Evolutionary conservation across 2,329 filamentous ascomycete genomes (phyloP).

Genomic region (Neoascochyta sp.): DNA sequence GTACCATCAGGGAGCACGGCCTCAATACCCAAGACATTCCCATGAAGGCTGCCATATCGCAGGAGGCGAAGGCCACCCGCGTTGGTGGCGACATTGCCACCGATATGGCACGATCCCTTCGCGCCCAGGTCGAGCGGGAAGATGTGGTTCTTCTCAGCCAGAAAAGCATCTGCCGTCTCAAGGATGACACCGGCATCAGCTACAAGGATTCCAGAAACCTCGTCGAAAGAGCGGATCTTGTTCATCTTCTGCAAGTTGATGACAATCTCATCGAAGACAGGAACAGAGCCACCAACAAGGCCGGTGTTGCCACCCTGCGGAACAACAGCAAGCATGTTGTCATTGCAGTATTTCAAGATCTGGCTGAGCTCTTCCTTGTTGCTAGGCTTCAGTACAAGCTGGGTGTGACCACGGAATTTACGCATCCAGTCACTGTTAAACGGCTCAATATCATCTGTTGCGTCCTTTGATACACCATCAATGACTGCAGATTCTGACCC

Average conservation of each 20-base stretch:
- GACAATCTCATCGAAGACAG: slow-evolving; percentile 97
- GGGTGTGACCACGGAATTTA: slow-evolving; percentile 90
- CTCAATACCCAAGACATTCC: slow-evolving; percentile 86
- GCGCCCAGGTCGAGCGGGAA: slow-evolving; percentile 97
- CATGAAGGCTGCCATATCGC: slow-evolving; percentile 91
- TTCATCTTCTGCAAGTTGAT: slow-evolving; percentile 90
- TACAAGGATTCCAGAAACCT: slow-evolving; percentile 85
- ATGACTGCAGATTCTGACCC: slow-evolving; percentile 75
- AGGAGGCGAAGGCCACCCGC: slow-evolving; percentile 86
- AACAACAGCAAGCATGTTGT: slow-evolving; percentile 85
- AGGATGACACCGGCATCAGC: slow-evolving; percentile 89
- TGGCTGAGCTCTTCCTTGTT: slow-evolving; percentile 85
- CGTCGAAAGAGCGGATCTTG: slow-evolving; percentile 84
- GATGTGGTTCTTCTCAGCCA: slow-evolving; percentile 79
- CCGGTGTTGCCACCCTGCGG: slow-evolving; percentile 97
- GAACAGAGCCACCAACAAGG: slow-evolving; percentile 89
- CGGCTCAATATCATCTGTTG: slow-evolving; percentile 74
- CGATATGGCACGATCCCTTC: slow-evolving; percentile 94
- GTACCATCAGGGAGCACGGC: slow-evolving; percentile 92
- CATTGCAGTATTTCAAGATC: slow-evolving; percentile 92
- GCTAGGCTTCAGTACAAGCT: slow-evolving; percentile 79
- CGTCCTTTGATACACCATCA: slow-evolving; percentile 73
- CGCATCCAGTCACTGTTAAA: slow-evolving; percentile 99
- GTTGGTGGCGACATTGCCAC: slow-evolving; percentile 93
- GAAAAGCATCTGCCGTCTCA: slow-evolving; percentile 80